Percentiles rank a stretch among this genome's conserved stretches.
These are phyloP conservation scores for Trametes elegans DNA, from an alignment of 768 basidiomycete species.

Conservation along the genomic window DNA sequence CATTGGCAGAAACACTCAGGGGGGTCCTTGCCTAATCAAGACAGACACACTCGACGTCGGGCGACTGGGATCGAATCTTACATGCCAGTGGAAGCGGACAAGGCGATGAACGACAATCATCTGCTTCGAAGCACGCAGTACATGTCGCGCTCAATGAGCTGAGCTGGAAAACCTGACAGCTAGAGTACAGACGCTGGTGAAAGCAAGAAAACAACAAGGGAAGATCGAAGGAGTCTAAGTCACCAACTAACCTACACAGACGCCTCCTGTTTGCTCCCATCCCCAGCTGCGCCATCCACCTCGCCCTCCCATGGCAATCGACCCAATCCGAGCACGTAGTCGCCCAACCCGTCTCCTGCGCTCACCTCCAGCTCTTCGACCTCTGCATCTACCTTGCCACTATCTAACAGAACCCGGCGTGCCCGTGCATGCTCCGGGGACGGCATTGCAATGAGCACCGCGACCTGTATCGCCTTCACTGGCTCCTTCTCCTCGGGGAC, in stretches of 20 bases:
- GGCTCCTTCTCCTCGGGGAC: background rate
- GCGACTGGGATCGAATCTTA: too few species aligned
- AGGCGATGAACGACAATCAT: too few species aligned
- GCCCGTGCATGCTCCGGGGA: conserved; percentile 8
- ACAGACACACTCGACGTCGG: too few species aligned
- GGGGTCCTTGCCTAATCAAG: too few species aligned
- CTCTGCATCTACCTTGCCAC: background rate
- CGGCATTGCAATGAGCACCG: conserved; percentile 28
- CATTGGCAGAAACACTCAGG: too few species aligned
- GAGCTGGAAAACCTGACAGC: too few species aligned
- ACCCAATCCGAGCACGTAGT: conserved; percentile 14
- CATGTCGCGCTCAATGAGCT: too few species aligned
- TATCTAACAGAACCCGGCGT: background rate
- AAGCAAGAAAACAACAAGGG: background rate
- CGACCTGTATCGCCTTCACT: conserved; percentile 22
- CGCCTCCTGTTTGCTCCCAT: background rate
- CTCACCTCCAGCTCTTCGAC: background rate
- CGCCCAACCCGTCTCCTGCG: conserved; percentile 8
- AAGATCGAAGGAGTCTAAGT: too few species aligned
- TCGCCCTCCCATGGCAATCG: conserved; percentile 14
- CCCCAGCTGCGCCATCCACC: background rate
- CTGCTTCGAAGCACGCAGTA: too few species aligned
- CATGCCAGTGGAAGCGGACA: too few species aligned
- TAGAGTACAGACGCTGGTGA: too few species aligned
- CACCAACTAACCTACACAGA: background rate